Base-by-base conservation (phyloP, 768 basidiomycete genomes). In the Suillus fuscotomentosus region DNA sequence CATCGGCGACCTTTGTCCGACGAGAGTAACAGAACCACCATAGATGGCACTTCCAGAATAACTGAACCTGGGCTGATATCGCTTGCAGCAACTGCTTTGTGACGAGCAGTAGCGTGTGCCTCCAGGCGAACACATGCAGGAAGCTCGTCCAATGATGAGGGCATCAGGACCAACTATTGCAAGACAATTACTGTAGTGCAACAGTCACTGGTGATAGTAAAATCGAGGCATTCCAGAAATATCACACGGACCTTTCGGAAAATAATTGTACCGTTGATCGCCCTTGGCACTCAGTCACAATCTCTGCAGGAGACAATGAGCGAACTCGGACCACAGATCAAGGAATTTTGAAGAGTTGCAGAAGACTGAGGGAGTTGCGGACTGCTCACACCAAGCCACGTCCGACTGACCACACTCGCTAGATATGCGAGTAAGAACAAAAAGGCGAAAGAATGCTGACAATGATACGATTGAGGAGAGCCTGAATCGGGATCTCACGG, bases 1-100 rank as follows among this genome's bases (percentile, higher is more conserved):
- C 92, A 94, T 66, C 91, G 79, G 22, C 71, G 78, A 15, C 88
- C 83, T 68, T 91, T 91, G 74, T 88, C 84, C 13, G 73, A 69
- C 0, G 80, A 79, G 4, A 89, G 76, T 7, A 92, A 77, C 24
- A 81, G 75, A 24, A 80, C 81, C 11, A 82, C 70, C 27, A 89
- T 76, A 1, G 85, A 76, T 1, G 75, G 70, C 7, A 78, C 77
- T 2, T 81, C 73, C 20, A 89, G 67, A 63, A 93, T 75, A 10
- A 75, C 64, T 1, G 82, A 75, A n/a, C 90, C 90, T 22, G 82
- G 74, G 17, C 68, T 41, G 15, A 88, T 67, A 1, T 56, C 22
- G 13, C 62, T 61, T 11, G 71, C 76, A 1, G 88, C 79, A 20
- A 86, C 73, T 4, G 83, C 83, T 69, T 83, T 81, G 72, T 80